A percentile compares a stretch with the other conserved stretches of the same genome.
Conservation (phyloP, 352 stramenopile species). For the Globisporangium heterothallicum region DNA sequence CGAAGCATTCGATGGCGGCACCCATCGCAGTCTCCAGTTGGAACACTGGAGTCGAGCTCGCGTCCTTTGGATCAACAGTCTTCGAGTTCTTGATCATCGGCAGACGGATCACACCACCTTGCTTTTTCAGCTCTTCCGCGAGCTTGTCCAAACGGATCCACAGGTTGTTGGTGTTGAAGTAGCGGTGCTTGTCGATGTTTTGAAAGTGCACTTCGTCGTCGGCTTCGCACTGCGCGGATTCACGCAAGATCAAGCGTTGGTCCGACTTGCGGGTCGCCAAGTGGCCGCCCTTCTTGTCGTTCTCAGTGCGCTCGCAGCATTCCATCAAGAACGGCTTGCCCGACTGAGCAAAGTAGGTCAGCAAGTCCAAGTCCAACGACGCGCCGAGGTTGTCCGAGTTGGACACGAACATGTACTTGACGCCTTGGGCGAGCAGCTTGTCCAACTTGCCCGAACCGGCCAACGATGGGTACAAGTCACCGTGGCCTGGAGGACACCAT, state of each 20-base stretch:
- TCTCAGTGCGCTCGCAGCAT: constrained; percentile 96
- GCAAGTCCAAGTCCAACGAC: constrained; percentile 74
- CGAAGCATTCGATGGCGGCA: constrained; percentile 85
- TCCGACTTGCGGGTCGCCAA: constrained; percentile 90
- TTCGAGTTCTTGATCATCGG: constrained; percentile 89
- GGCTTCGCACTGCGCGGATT: constrained; percentile 86
- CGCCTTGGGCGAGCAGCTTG: constrained; percentile 75
- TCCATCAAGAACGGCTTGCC: constrained; percentile 91
- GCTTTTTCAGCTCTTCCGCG: constrained; percentile 67
- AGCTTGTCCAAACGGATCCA: constrained; percentile 88
- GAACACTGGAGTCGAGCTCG: constrained; percentile 80
- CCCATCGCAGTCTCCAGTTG: constrained; percentile 86
- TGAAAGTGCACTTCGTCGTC: constrained; percentile 79
- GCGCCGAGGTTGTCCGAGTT: constrained; percentile 88
- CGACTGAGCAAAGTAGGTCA: constrained; percentile 89
- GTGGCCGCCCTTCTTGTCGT: constrained; percentile 99
- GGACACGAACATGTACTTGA: constrained; percentile 90
- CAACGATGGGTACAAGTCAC: constrained; percentile 82
- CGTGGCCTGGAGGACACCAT: constrained; percentile 84
- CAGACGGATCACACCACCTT: constrained; percentile 76
- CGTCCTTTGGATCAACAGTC: constrained; percentile 85
- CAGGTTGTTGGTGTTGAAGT: constrained; percentile 90
- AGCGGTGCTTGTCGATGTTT: constrained; percentile 85
- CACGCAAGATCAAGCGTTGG: constrained; percentile 92
- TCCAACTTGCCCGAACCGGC: constrained; percentile 82